These are phyloP conservation scores for Monascus ruber DNA, from an alignment of 2,329 filamentous ascomycete genomes.

Conservation along the genomic window DNA sequence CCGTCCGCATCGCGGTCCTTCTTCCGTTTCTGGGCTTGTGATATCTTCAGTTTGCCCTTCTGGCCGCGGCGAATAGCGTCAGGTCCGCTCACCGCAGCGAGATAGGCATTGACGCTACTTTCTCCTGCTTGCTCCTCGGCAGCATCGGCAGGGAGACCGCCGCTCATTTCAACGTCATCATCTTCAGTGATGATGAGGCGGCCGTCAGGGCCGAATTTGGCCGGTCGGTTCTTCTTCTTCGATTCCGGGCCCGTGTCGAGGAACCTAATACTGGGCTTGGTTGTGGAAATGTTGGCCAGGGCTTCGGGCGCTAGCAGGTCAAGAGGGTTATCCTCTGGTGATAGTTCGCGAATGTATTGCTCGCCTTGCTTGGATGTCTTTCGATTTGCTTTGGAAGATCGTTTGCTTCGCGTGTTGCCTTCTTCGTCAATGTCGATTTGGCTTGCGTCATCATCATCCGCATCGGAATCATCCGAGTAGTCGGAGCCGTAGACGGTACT, in stretches of 20 bases:
- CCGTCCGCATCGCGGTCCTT: conserved; percentile 29
- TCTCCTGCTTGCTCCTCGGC: conserved; percentile 11
- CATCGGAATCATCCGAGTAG: conserved; percentile 49
- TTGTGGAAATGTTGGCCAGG: conserved; percentile 85
- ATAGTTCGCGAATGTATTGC: conserved; percentile 76
- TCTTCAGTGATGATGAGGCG: conserved; percentile 32
- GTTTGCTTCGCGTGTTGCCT: conserved; percentile 17
- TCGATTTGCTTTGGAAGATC: conserved; percentile 20
- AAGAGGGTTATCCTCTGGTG: conserved; percentile 77
- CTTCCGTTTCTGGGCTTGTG: conserved; percentile 28
- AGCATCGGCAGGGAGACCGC: conserved; percentile 26
- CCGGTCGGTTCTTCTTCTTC: conserved; percentile 30
- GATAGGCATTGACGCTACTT: conserved; percentile 47
- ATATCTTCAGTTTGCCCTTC: conserved; percentile 51
- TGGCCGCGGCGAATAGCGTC: conserved; percentile 48
- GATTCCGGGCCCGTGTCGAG: conserved; percentile 27
- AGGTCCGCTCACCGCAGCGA: conserved; percentile 48
- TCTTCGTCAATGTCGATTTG: conserved; percentile 31
- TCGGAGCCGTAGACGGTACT: conserved; percentile 84
- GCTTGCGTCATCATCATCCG: conserved; percentile 48
- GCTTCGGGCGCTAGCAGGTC: conserved; percentile 84
- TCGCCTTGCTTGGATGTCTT: conserved; percentile 33
- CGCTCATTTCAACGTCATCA: conserved; percentile 34
- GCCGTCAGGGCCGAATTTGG: conserved; percentile 33
- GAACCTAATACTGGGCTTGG: conserved; percentile 54